A percentile compares a stretch with the other conserved stretches of the same genome.
phyloP scores from a whole-genome alignment of 1,139 yeast genomes.

The Pichia sp. region DNA sequence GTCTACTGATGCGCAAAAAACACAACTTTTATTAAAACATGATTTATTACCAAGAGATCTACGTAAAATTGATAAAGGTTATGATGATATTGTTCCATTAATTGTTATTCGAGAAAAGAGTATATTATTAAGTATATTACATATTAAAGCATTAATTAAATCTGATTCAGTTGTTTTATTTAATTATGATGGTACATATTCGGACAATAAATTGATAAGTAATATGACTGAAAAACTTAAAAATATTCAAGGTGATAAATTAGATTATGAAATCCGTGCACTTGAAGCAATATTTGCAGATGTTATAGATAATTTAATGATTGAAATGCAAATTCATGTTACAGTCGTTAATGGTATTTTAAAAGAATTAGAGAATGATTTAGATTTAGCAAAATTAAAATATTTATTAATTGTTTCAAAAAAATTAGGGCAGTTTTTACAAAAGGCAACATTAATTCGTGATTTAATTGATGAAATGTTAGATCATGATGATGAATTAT shows the following conservation, averaged over 20 bases:
- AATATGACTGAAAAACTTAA: constrained; percentile 76
- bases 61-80: constrained; percentile 81
- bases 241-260: constrained; percentile 24
- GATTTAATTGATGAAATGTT: constrained; percentile 81
- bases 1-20: constrained; percentile 71
- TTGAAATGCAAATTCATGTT: constrained; percentile 75
- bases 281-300: constrained; percentile 82
- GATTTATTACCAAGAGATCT: constrained; percentile 77
- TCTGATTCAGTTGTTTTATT: constrained; percentile 77
- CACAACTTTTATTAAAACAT: constrained; percentile 67
- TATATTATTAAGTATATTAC: constrained; percentile 72
- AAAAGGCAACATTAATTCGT: constrained; percentile 76
- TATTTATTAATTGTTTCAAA: constrained; percentile 78
- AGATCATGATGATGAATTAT: constrained; percentile 75
- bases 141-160: constrained; percentile 81
- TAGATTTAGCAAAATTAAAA: constrained; percentile 77
- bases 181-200: constrained; percentile 56
- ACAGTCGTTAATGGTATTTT: constrained; percentile 71
- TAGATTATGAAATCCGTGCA: constrained; percentile 78
- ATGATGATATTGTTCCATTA: constrained; percentile 85
- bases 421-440: constrained; percentile 71
- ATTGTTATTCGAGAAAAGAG: constrained; percentile 74
- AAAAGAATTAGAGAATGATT: constrained; percentile 76
- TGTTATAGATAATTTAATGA: constrained; percentile 75
- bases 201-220: constrained; percentile 70